Conservation (phyloP, 2,329 filamentous ascomycete genomes). For the Scedosporium apiospermum region DNA sequence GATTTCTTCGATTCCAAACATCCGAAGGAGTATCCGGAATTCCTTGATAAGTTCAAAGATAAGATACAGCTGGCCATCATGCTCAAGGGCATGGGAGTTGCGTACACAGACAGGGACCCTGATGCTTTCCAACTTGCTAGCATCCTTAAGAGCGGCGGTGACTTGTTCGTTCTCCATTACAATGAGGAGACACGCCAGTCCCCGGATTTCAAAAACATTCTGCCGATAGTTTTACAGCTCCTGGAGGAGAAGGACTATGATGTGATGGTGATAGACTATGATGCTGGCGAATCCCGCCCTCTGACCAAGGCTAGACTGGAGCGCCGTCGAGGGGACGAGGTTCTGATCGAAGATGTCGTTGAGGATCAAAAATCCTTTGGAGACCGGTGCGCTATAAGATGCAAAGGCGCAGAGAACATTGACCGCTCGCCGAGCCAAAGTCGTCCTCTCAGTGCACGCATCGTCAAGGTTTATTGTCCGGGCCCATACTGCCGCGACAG, state of each 20-base stretch:
- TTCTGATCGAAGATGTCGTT: neutral
- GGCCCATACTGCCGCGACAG: constrained; percentile 13
- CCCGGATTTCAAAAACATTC: neutral
- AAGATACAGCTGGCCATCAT: neutral
- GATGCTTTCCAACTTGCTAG: neutral
- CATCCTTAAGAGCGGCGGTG: neutral
- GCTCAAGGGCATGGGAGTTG: neutral
- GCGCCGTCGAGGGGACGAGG: neutral
- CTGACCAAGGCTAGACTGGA: neutral
- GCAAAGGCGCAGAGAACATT: neutral
- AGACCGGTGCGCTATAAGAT: neutral
- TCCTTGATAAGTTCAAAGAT: no score
- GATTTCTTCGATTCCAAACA: no score
- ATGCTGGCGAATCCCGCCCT: neutral
- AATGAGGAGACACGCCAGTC: neutral
- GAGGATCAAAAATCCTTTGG: neutral
- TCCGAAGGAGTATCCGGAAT: no score
- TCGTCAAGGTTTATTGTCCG: constrained; percentile 24
- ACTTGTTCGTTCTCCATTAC: neutral
- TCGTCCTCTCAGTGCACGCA: constrained; percentile 12
- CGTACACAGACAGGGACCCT: neutral
- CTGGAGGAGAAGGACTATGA: neutral
- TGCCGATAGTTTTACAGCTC: neutral
- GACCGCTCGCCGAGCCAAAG: neutral
- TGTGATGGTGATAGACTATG: neutral